phyloP scores from a whole-genome alignment of 371 early-diverging fungal species.

The Mortierella sp. region DNA sequence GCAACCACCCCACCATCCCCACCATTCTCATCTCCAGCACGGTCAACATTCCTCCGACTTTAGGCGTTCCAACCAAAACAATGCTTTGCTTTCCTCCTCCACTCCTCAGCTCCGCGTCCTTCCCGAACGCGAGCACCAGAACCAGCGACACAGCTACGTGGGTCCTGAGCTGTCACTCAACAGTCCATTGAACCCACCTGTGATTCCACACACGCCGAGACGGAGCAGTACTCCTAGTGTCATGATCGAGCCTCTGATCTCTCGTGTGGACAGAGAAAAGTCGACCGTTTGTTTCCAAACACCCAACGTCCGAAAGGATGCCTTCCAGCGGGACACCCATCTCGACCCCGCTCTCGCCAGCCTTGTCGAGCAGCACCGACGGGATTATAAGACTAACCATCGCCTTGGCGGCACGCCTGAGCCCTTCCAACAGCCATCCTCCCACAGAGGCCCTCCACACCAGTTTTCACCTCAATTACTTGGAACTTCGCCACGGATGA shows the following conservation, averaged over 20 bases:
- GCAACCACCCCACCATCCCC: conserved; percentile 10
- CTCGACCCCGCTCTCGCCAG: conserved; percentile 33
- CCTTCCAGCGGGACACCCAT: conserved; percentile 22
- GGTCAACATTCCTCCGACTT: background rate
- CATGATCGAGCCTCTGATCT: conserved; percentile 37
- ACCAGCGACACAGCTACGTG: background rate
- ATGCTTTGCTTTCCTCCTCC: background rate
- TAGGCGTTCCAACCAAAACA: background rate
- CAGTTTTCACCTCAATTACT: background rate
- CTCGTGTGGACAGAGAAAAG: conserved; percentile 42
- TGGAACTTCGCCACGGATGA: background rate
- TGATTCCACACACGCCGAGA: conserved; percentile 4
- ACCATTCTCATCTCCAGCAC: conserved; percentile 7
- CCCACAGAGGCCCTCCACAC: background rate
- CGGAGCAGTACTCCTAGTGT: conserved; percentile 33
- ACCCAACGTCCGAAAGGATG: conserved; percentile 8
- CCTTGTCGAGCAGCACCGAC: conserved; percentile 43
- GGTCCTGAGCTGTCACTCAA: background rate
- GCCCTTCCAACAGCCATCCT: conserved; percentile 3
- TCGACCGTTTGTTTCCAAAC: conserved; percentile 45
- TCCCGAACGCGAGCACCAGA: background rate
- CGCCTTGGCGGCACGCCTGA: conserved; percentile 27
- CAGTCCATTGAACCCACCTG: too few species aligned
- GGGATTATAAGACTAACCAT: conserved; percentile 26
- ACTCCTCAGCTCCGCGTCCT: conserved; percentile 8